A percentile compares a stretch with the other conserved stretches of the same genome.
Conservation (phyloP, 176 grass and related monocot species). For the Rhynchospora pubera region DNA sequence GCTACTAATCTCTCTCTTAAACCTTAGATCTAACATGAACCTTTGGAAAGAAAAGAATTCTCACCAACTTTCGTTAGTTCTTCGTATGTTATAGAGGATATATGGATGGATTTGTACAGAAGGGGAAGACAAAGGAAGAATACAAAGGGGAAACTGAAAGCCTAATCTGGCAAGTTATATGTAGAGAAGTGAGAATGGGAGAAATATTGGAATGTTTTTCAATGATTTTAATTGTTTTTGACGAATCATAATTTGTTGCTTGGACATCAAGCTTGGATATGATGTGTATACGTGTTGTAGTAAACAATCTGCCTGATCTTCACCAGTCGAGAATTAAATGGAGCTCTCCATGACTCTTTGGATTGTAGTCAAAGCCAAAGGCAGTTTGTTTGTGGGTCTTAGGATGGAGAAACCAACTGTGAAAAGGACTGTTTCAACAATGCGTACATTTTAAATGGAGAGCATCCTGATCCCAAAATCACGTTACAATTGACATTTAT, state of each 20-base stretch:
- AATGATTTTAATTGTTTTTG: background rate
- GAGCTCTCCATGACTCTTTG: background rate
- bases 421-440: conserved; percentile 13
- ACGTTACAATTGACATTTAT: conserved; percentile 1
- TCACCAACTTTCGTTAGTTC: conserved; percentile 51
- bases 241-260: conserved; percentile 49
- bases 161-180: conserved; percentile 19
- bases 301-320: background rate
- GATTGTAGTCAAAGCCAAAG: background rate
- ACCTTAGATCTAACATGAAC: conserved; percentile 18
- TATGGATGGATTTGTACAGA: background rate
- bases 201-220: conserved; percentile 4
- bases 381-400: background rate
- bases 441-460: conserved; percentile 1
- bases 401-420: conserved; percentile 5
- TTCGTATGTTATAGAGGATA: background rate
- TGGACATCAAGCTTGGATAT: conserved; percentile 56
- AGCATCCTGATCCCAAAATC: background rate
- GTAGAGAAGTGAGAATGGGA: conserved; percentile 6
- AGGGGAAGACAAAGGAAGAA: background rate
- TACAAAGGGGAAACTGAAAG: conserved; percentile 19
- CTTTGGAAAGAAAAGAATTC: conserved; percentile 52
- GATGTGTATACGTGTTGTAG: conserved; percentile 39
- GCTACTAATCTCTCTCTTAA: conserved; percentile 13
- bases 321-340: background rate